Conservation (phyloP, 1,284 basidiomycete genomes). For the Ganoderma lucidum region DNA sequence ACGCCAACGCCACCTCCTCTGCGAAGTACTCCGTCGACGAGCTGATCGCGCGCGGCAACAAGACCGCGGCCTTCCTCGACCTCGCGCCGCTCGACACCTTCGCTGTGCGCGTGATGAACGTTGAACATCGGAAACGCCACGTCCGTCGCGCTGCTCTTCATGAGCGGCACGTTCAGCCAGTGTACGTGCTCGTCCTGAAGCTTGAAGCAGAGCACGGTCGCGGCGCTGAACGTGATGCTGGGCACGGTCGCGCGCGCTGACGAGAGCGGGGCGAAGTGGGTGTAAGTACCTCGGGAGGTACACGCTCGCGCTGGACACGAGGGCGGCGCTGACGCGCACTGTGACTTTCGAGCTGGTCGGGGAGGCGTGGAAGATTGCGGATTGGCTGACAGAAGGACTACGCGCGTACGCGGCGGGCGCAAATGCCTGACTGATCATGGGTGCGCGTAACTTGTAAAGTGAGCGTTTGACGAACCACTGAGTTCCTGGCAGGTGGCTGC, state of each 20-base stretch:
- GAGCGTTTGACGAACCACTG: neutral
- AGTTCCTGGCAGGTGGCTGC: neutral
- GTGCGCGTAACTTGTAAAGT: neutral
- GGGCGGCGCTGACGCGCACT: constrained; percentile 39
- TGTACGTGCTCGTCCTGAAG: constrained; percentile 50
- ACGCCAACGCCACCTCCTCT: constrained; percentile 27
- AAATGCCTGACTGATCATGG: constrained; percentile 18
- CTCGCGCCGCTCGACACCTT: constrained; percentile 57
- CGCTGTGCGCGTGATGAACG: constrained; percentile 56
- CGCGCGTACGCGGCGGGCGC: constrained; percentile 23
- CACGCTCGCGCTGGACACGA: constrained; percentile 43
- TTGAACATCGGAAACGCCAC: constrained; percentile 56
- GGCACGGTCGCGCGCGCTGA: constrained; percentile 62
- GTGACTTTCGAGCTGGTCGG: constrained; percentile 52
- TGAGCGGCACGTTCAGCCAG: constrained; percentile 53
- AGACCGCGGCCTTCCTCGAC: constrained; percentile 46
- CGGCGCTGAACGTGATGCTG: constrained; percentile 53
- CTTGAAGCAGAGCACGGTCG: constrained; percentile 45
- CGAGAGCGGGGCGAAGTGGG: constrained; percentile 53
- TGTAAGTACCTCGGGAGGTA: constrained; percentile 56
- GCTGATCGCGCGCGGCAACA: constrained; percentile 42
- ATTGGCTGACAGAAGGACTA: constrained; percentile 42
- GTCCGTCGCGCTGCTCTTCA: constrained; percentile 62
- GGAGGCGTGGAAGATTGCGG: constrained; percentile 47
- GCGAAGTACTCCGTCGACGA: neutral